Percentiles rank a stretch among this genome's conserved stretches.
Conservation (phyloP, 192 early-diverging fungal genomes). For the Geosiphon pyriformis region DNA sequence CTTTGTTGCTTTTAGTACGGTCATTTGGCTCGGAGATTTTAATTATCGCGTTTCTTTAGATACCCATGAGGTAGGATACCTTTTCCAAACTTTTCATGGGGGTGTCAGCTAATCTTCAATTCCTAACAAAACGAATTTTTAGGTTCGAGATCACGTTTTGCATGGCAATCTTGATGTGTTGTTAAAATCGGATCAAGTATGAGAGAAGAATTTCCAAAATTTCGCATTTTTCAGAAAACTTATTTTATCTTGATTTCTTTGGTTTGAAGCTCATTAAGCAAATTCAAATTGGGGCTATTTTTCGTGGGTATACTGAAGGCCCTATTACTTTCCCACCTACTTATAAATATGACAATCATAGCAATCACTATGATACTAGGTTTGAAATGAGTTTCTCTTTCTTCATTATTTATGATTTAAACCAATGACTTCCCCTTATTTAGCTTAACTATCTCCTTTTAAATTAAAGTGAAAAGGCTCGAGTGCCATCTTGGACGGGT, state of each 20-base stretch:
- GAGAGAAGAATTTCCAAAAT: constrained; percentile 1
- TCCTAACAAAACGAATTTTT: not conserved
- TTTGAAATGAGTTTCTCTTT: constrained; percentile 30
- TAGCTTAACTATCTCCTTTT: not conserved
- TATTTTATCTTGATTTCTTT: constrained; percentile 33
- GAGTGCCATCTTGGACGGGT: constrained; percentile 60
- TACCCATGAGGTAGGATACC: constrained; percentile 59
- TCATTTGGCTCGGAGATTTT: constrained; percentile 90
- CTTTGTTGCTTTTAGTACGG: constrained; percentile 22
- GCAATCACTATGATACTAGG: constrained; percentile 64
- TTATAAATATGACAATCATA: constrained; percentile 77
- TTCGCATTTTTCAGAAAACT: constrained; percentile 7
- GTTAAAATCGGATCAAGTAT: constrained; percentile 55
- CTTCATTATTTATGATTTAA: not conserved
- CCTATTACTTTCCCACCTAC: constrained; percentile 68
- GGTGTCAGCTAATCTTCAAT: too few species aligned
- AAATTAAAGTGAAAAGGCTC: constrained; percentile 54
- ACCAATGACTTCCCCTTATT: constrained; percentile 20
- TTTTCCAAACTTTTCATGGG: not conserved
- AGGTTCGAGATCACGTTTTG: constrained; percentile 39
- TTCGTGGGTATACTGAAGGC: constrained; percentile 74
- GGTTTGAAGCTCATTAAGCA: constrained; percentile 44
- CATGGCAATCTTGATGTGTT: constrained; percentile 45
- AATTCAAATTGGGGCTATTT: constrained; percentile 57
- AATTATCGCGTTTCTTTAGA: constrained; percentile 82